These are phyloP conservation scores for Cryomyces antarcticus DNA, from an alignment of 495 filamentous ascomycete species.

Conservation along the genomic window DNA sequence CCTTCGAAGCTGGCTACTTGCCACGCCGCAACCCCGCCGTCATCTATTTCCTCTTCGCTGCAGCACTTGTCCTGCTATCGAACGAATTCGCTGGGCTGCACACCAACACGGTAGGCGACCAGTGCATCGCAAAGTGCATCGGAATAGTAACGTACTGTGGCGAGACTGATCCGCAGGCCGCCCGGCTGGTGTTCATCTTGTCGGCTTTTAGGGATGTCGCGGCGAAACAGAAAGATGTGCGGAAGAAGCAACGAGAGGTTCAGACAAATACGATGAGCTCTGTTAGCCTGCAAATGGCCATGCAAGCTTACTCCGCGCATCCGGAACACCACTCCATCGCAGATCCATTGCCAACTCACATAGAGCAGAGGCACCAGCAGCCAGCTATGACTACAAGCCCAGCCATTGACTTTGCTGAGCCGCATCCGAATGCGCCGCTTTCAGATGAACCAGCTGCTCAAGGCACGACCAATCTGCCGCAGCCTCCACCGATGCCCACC, in stretches of 20 bases:
- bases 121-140: conserved; percentile 36
- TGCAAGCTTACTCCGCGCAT: conserved; percentile 2
- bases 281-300: conserved; percentile 20
- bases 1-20: conserved; percentile 36
- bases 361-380: not conserved
- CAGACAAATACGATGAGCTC: conserved; percentile 21
- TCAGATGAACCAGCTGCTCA: not conserved
- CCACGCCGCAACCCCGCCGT: conserved; percentile 47
- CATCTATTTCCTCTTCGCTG: conserved; percentile 56
- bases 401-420: not conserved
- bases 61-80: conserved; percentile 44
- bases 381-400: not conserved
- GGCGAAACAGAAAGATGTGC: conserved; percentile 19
- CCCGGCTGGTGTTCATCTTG: conserved; percentile 41
- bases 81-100: conserved; percentile 51
- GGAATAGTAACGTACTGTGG: conserved; percentile 40
- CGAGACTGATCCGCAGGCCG: conserved; percentile 42
- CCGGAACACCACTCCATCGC: not conserved
- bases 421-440: not conserved
- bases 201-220: conserved; percentile 39
- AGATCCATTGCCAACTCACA: not conserved
- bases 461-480: not conserved
- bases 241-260: conserved; percentile 20
- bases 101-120: conserved; percentile 30
- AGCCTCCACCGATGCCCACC: not conserved